Evolutionary conservation across 805 yeast genomes (phyloP), one percentile per base, ranked within the genome.

Genomic region (Cyberlindnera samutprakarnensis): DNA sequence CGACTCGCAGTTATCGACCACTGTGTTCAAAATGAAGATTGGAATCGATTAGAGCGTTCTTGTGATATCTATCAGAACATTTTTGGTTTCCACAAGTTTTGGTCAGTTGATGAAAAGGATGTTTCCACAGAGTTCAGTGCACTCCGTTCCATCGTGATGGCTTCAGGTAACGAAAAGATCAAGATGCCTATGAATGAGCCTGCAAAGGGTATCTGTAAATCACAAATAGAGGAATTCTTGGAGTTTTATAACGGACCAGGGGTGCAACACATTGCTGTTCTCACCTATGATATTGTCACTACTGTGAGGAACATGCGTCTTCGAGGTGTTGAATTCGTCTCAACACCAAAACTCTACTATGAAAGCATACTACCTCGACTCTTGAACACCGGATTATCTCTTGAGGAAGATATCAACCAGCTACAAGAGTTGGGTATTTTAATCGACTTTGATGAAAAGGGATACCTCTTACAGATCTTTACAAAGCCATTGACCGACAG

Each of bases 111-210:
- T 52, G 94, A 85, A 41, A 64, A 62, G 28, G 82, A 78, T 42
- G 71, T 85, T n/a, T 65, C 68, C 31, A 83, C 95, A 0, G 74
- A 71, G 32, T 74, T 61, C 42, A 71, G 87, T 2, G 82, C 92
- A 0, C 66, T 84, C 35, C 65, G 71, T 33, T 79, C 94, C 10
- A 70, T 75, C 16, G 94, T 85, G 11, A 78, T 85, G 87, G 72
- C 88, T 0, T 73, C 82, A 7, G 59, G 65, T 11, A 71, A 76
- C 42, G 83, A 78, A 12, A 54, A 47, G 24, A 69, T 83, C 41
- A 81, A 82, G 53, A 76, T 85, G 75, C 94, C 95, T 12, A 70
- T 85, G 30, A 85, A 84, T 54, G 94, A 85, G 54, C 95, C 95
- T 0, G 90, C 86, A 0, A 52, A 61, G 30, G 85, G 88, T 1